Conservation (phyloP, 208 protist genomes). For the Acanthamoeba comandoni region DNA sequence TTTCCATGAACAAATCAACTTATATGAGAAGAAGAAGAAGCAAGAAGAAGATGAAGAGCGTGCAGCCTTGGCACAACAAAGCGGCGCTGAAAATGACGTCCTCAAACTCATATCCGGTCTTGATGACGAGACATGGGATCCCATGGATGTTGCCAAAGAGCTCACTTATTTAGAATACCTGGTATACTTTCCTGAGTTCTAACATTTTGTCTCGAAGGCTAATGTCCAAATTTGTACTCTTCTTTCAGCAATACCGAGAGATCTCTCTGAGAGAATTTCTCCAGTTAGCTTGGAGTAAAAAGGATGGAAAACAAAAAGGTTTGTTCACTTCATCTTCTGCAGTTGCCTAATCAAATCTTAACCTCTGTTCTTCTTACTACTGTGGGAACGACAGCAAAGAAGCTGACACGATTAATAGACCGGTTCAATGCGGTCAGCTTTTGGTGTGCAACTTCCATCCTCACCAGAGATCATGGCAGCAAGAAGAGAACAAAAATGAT, state of each 20-base stretch:
- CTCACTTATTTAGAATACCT: slow-evolving; percentile 22
- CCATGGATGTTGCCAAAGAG: slow-evolving; percentile 11
- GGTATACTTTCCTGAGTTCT: not conserved
- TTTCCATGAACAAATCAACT: not conserved
- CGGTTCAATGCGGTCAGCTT: slow-evolving; percentile 73
- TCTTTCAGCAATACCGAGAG: not conserved
- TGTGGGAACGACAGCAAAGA: slow-evolving; percentile 1
- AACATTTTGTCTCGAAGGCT: not conserved
- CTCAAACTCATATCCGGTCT: not conserved
- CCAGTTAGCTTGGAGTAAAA: slow-evolving; percentile 63
- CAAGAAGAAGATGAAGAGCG: slow-evolving; percentile 2
- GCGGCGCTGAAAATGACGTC: not conserved
- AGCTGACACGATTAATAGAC: slow-evolving; percentile 43
- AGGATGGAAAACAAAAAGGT: slow-evolving; percentile 56
- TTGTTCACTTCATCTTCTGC: not conserved
- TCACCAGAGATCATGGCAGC: slow-evolving; percentile 10
- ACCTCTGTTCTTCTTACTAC: no score
- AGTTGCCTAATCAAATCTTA: no score
- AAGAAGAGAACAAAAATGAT: slow-evolving; percentile 56
- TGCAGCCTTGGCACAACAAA: not conserved
- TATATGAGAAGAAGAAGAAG: not conserved
- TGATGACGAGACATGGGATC: slow-evolving; percentile 4
- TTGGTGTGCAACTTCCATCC: slow-evolving; percentile 60
- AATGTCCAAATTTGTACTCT: not conserved
- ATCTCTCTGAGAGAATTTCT: slow-evolving; percentile 55